Conservation (phyloP, 2,329 filamentous ascomycete species). For the Penicillium psychrosexuale region DNA sequence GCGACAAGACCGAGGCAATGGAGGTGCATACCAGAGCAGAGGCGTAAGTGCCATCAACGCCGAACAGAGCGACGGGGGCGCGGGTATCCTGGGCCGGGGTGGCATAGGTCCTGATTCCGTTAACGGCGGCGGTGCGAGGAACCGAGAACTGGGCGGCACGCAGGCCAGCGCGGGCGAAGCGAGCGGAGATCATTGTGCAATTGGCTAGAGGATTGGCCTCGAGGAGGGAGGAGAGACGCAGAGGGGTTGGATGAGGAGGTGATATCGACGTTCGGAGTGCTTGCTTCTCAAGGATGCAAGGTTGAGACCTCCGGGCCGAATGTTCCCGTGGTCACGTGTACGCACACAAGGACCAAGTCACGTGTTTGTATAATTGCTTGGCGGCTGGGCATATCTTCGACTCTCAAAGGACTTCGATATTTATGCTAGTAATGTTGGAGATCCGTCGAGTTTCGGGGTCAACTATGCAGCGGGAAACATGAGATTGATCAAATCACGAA, state of each 20-base stretch:
- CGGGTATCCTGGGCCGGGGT: constrained; percentile 65
- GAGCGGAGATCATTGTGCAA: constrained; percentile 54
- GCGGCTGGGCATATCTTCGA: background rate
- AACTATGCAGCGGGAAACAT: no score
- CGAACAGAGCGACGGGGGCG: constrained; percentile 87
- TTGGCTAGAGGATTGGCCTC: constrained; percentile 25
- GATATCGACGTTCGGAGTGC: constrained; percentile 27
- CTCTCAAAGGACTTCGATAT: background rate
- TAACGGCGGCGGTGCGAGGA: constrained; percentile 40
- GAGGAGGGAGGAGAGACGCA: constrained; percentile 16
- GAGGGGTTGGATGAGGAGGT: constrained; percentile 22
- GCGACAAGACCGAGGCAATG: constrained; percentile 1
- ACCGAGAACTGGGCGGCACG: constrained; percentile 50
- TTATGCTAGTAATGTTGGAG: background rate
- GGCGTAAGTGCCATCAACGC: constrained; percentile 96
- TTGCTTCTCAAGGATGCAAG: constrained; percentile 22
- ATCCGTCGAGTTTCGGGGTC: no score
- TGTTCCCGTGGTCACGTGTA: constrained; percentile 20
- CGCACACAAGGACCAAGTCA: constrained; percentile 3
- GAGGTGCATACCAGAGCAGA: constrained; percentile 80
- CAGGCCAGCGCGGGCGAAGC: constrained; percentile 55
- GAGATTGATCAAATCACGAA: no score
- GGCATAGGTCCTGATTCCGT: constrained; percentile 70
- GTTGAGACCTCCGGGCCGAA: constrained; percentile 25
- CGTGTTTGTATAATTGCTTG: background rate